Base-by-base conservation (phyloP, 1,139 yeast species). In the Saccharomycopsis hybrid region DNA sequence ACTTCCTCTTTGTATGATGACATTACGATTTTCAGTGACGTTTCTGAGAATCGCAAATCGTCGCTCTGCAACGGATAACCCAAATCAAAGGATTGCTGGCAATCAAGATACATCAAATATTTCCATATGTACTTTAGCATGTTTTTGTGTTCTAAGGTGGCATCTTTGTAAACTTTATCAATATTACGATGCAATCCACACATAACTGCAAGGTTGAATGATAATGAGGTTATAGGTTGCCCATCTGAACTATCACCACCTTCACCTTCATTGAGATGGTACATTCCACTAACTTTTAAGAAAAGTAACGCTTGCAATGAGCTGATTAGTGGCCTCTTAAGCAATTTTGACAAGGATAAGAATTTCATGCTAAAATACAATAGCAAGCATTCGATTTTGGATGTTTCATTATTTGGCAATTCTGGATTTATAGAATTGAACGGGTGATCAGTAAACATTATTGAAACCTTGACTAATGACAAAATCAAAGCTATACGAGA, bases 171-270 rank as follows among this genome's bases (percentile, higher is more conserved):
- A 13, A 41, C 30, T 5, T 37, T 31, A 7, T 53, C 55, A 24
- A 50, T 46, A 31, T 54, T 40, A 9, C 55, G 36, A 33, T 50
- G 54, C n/a, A 54, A 41, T 4, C 56, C 56, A 31, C 53, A 46
- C 52, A 49, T 48, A 18, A 52, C 38, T 2, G 52, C 50, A 54
- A 53, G 52, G 35, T 47, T 45, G 39, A 41, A 44, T 24, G 39
- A 31, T 2, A 54, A 25, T 5, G 46, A 11, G 36, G 35, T 25
- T n/a, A 50, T 18, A 11, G 50, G 39, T 8, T 54, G 51, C 8
- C 55, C 55, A 37, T 52, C 55, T 4, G 54, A 47, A 18, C 44
- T 25, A 41, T 54, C 56, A 25, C 56, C 56, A n/a, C 56, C 56
- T 39, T 54, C 56, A 4, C 56, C 56, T 35, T 53, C 54, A 43